phyloP scores from a whole-genome alignment of 2,329 filamentous ascomycete genomes.

The Clonostachys solani region DNA sequence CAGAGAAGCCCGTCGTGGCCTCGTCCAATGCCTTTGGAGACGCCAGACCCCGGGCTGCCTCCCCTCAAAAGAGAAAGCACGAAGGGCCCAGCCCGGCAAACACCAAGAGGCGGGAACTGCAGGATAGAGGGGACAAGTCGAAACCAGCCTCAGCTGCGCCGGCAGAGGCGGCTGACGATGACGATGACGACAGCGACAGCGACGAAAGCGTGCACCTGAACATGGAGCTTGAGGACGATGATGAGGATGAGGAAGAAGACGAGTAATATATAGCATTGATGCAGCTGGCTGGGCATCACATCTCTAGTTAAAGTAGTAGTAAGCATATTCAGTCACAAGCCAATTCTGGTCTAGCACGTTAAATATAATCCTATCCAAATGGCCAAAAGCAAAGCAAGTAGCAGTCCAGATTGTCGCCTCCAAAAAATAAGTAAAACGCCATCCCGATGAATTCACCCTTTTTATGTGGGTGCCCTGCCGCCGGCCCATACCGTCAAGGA shows the following conservation, averaged over 20 bases:
- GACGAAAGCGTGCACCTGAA: slow-evolving; percentile 55
- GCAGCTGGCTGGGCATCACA: no score
- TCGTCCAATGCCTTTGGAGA: slow-evolving; percentile 6
- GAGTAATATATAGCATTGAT: no score
- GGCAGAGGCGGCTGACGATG: slow-evolving; percentile 10
- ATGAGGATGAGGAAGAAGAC: slow-evolving; percentile 29
- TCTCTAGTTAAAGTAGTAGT: not conserved
- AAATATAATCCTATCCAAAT: not conserved
- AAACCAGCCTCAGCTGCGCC: slow-evolving; percentile 6
- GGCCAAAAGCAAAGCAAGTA: not conserved
- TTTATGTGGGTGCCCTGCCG: no score
- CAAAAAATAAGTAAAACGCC: no score
- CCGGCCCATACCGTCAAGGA: not conserved
- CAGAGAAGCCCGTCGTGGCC: slow-evolving; percentile 7
- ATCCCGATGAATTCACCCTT: no score
- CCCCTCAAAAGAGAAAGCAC: slow-evolving; percentile 31
- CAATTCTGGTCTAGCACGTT: not conserved
- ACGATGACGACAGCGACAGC: slow-evolving; percentile 37
- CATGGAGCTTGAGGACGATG: slow-evolving; percentile 53
- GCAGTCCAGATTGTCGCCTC: no score
- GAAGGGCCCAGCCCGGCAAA: slow-evolving; percentile 25
- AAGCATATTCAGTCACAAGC: not conserved
- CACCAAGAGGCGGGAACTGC: slow-evolving; percentile 34
- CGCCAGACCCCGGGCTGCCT: slow-evolving; percentile 10
- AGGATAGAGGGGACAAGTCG: slow-evolving; percentile 7